Evolutionary conservation across 805 yeast species (phyloP), one percentile per base, ranked within the genome.

Genomic region (Candida pseudoglaebosa): DNA sequence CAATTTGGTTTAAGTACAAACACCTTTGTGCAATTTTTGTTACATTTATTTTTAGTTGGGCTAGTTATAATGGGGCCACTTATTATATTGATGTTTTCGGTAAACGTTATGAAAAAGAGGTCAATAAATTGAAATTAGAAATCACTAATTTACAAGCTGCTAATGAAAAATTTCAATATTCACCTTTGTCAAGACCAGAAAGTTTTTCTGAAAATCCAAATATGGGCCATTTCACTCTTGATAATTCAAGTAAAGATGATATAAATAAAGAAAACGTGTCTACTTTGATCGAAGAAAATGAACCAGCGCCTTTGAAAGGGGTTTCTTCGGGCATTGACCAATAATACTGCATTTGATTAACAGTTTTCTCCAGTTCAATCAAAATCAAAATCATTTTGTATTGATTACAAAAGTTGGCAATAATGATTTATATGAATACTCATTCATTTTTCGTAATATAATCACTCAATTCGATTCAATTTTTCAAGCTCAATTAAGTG

Each of bases 61-160:
- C 98, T 1, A 71, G 89, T 30, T 88, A 83, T 57, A 90, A 93
- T 48, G 99, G 99, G 20, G 99, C 98, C 2, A 87, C 95, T 0
- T 91, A 87, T 57, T 91, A 91, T 58, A 73, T 93, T 40, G 98
- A 91, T 52, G 82, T 83, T 36, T 93, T 89, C 62, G 98, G 98
- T 15, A 84, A 81, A 56, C 76, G 90, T 47, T 81, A 89, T 53
- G 95, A 89, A 53, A 86, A 83, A 52, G 96, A 93, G 57, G 89
- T 91, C 17, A 62, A 68, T 18, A 77, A 77, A 50, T 67, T 91
- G 52, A 84, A 80, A 58, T 57, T 59, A 12, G 96, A 90, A 54
- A 75, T 91, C n/a, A 71, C 73, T 15, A 77, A 73, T 22, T 65
- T 85, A 50, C 87, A 83, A 50, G 52, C 54, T 22, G 54, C 48